These are phyloP conservation scores for Nitzschia sp. DNA, from an alignment of 108 stramenopile species.

Conservation along the genomic window DNA sequence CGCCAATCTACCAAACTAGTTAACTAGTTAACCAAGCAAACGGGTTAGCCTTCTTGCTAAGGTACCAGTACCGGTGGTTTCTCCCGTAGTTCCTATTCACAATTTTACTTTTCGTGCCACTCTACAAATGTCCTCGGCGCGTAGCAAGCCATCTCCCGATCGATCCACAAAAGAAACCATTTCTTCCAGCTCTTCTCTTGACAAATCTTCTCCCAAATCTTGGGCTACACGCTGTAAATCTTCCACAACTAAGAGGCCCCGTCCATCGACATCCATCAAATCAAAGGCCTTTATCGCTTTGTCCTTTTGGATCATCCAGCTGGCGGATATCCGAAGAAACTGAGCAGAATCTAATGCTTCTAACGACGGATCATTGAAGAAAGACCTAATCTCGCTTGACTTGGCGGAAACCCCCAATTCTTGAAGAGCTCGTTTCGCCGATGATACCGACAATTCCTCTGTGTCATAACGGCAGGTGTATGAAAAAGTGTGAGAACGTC, in stretches of 20 bases:
- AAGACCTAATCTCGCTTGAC: conserved; percentile 21
- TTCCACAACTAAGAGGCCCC: conserved; percentile 44
- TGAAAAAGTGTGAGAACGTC: background rate
- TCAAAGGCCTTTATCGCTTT: conserved; percentile 35
- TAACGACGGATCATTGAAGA: conserved; percentile 20
- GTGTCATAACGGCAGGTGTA: background rate
- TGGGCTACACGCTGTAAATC: conserved; percentile 43
- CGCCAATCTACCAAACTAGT: too few relatives aligned
- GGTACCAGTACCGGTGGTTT: too few relatives aligned
- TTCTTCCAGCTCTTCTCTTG: conserved; percentile 40
- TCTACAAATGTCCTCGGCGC: conserved; percentile 20
- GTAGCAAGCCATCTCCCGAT: conserved; percentile 32
- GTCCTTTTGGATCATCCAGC: conserved; percentile 30
- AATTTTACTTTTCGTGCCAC: conserved; percentile 35
- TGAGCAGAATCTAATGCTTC: conserved; percentile 20
- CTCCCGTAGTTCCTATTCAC: background rate
- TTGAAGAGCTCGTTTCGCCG: conserved; percentile 16
- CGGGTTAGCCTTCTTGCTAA: too few relatives aligned
- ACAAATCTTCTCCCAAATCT: conserved; percentile 41
- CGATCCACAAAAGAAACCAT: conserved; percentile 38
- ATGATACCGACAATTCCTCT: conserved; percentile 13
- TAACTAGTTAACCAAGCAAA: too few relatives aligned
- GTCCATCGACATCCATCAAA: conserved; percentile 38
- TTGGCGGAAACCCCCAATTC: conserved; percentile 13
- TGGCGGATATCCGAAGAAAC: conserved; percentile 28